Conservation (phyloP, 2,329 filamentous ascomycete genomes). For the Talaromyces sp. region DNA sequence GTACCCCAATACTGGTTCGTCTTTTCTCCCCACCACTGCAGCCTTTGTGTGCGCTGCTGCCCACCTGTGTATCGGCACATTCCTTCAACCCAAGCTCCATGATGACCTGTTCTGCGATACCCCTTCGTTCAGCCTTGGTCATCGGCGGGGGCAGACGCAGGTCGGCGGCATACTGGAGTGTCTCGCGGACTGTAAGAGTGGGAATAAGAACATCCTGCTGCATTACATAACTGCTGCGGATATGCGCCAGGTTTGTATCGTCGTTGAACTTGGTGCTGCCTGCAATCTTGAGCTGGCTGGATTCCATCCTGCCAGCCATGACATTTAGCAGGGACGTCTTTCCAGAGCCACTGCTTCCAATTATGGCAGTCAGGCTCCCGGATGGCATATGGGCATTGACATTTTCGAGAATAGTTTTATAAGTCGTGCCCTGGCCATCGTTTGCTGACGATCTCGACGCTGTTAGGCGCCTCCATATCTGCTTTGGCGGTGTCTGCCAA, state of each 20-base stretch:
- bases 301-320: conserved; percentile 62
- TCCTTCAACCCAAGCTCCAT: conserved; percentile 71
- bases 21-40: conserved; percentile 77
- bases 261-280: conserved; percentile 62
- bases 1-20: conserved; percentile 70
- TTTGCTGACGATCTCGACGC: conserved; percentile 13
- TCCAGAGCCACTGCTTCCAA: conserved; percentile 68
- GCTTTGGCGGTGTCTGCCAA: conserved; percentile 27
- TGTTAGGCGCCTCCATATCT: conserved; percentile 27
- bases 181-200: conserved; percentile 70
- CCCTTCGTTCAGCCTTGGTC: conserved; percentile 53
- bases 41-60: conserved; percentile 64
- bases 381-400: conserved; percentile 60
- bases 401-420: conserved; percentile 54
- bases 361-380: conserved; percentile 68
- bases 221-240: conserved; percentile 56
- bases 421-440: conserved; percentile 13
- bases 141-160: conserved; percentile 62
- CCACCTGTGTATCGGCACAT: conserved; percentile 69
- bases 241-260: conserved; percentile 43
- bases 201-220: conserved; percentile 70
- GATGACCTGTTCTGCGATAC: conserved; percentile 71
- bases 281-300: conserved; percentile 47
- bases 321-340: conserved; percentile 70
- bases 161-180: conserved; percentile 66